phyloP scores from a whole-genome alignment of 1,284 basidiomycete species.

The Boletus sp. region DNA sequence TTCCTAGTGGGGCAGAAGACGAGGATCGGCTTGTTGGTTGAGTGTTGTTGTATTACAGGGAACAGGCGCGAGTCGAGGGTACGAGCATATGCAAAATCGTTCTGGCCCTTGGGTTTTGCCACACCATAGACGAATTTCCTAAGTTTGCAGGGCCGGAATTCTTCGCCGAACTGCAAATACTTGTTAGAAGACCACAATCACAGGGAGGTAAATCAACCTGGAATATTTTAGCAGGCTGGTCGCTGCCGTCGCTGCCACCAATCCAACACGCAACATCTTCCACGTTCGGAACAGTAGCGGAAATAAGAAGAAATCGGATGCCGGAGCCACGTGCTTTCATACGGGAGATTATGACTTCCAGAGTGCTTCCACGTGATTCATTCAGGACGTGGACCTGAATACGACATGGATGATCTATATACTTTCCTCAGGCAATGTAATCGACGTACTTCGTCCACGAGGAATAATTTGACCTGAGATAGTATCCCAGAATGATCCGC shows the following conservation, averaged over 20 bases:
- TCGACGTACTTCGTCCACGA: constrained; percentile 82
- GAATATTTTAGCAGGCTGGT: constrained; percentile 64
- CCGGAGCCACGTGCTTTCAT: constrained; percentile 76
- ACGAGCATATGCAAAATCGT: constrained; percentile 79
- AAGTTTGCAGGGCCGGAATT: constrained; percentile 84
- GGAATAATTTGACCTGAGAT: constrained; percentile 71
- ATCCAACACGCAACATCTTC: constrained; percentile 91
- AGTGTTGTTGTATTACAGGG: constrained; percentile 64
- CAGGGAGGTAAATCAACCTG: constrained; percentile 47
- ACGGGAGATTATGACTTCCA: constrained; percentile 93
- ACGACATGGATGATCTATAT: not conserved
- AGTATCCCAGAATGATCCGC: constrained; percentile 62
- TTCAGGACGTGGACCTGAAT: constrained; percentile 87
- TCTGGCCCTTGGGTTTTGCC: constrained; percentile 56
- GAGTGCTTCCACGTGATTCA: constrained; percentile 83
- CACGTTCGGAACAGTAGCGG: constrained; percentile 94
- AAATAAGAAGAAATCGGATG: constrained; percentile 85
- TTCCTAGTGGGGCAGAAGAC: constrained; percentile 87
- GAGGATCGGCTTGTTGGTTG: constrained; percentile 74
- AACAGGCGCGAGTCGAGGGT: constrained; percentile 78
- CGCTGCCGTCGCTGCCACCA: constrained; percentile 41
- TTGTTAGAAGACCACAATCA: not conserved
- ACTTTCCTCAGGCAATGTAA: not conserved
- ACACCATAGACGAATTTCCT: constrained; percentile 69
- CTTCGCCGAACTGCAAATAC: constrained; percentile 77